Evolutionary conservation across 257 asterid genomes (phyloP), one percentile per base, ranked within the genome.

Genomic region (Solanum paucissectum): DNA sequence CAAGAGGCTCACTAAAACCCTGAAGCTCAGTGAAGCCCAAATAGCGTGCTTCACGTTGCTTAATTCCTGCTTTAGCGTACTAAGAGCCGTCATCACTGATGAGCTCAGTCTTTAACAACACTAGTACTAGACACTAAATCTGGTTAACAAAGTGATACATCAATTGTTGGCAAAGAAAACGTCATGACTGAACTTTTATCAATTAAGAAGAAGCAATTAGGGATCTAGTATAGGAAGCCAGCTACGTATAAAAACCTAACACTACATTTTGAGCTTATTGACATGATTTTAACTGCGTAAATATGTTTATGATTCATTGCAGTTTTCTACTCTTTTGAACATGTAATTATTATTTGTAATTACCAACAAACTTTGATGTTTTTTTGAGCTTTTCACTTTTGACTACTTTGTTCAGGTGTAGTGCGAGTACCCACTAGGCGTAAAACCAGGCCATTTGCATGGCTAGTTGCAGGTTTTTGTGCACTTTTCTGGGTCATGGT

Each of bases 381-480:
- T 9, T 74, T 38, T 37, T 75, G 21, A 21, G 10, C 23, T 76
- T 38, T 12, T 12, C 83, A 29, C 23, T 29, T 76, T 76, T 76
- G 60, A 76, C 83, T 40, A 76, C 58, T 40, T 1, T 76, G 83
- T 38, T 5, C 52, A 76, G 83, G 83, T 76, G 36, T 38, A 38
- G 83, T 76, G 25, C 71, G 90, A 68, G 75, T 73, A 79, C 89
- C 89, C 14, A 55, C 86, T 21, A 8, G 86, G 14, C 79, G 81
- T 18, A 89, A 91, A 88, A 93, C 98, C 8, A 93, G 72, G 49
- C 98, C 98, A 1, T 1, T 95, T 7, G 93, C 98, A 32, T 95
- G 99, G 99, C 90, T 97, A 16, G 84, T 97, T 44, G 99, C 98
- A 3, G 96, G 94, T 64, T 90, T 94, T 64, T 95, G 99, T 40